Base-by-base conservation (phyloP, 1,284 basidiomycete species). In the Tilletia indica region DNA sequence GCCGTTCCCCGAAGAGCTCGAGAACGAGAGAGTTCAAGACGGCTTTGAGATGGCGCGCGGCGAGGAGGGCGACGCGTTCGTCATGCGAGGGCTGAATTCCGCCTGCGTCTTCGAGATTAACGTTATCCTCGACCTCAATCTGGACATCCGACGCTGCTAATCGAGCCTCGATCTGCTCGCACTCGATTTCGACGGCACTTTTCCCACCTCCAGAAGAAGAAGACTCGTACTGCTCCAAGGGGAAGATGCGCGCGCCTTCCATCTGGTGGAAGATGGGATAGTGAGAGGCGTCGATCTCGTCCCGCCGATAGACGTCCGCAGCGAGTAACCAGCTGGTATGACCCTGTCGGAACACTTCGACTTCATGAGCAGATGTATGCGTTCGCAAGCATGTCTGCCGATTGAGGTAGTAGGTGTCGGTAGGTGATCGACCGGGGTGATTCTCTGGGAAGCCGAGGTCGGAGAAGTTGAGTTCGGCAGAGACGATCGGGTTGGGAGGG, bases 251-350 rank as follows among this genome's bases (percentile, higher is more conserved):
- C 25, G 95, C 94, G 42, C 96, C 97, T 85, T 99, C 97, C 87
- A 97, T 94, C 86, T 99, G 97, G 86, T 99, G 97, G 85, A 99
- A 99, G 61, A 97, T 92, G 21, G 97, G 97, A 85, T 98, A 98
- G 85, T 99, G 97, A 11, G 91, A 93, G 25, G 90, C 89, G 86
- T 99, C 97, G 77, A 99, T 99, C 86, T 99, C 97, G 88, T 99
- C 97, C 76, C 97, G 90, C 58, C 97, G 87, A 86, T 98, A 99
- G 64, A 99, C 97, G 86, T 99, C 97, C n/a, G 97, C 95, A 0
- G 94, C 93, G 67, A 99, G 88, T 45, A 99, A 87, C 93, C 95
- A 99, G 69, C 88, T 88, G 48, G 91, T 89, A 77, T 91, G 87
- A 4, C 93, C 93, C 48, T 87, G 86, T 56, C 88, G 86, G 85